These are phyloP conservation scores for Sugiyamaella marilandica DNA, from an alignment of 805 yeast genomes.

Conservation along the genomic window DNA sequence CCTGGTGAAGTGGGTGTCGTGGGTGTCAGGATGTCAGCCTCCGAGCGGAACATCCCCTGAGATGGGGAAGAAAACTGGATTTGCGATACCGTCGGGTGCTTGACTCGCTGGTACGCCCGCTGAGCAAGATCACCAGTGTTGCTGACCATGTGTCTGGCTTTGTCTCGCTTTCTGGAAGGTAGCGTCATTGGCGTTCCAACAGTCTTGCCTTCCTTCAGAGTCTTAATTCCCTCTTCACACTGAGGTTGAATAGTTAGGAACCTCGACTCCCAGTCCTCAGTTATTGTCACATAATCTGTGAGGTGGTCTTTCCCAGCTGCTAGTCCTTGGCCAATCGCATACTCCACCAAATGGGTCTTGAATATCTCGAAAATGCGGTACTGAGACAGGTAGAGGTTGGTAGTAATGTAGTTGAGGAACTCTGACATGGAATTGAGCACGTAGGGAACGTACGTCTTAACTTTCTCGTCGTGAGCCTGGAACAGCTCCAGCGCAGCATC, in stretches of 20 bases:
- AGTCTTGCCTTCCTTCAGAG: constrained; percentile 27
- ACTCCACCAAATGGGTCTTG: constrained; percentile 19
- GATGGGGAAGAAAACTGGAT: constrained; percentile 24
- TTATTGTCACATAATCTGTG: constrained; percentile 19
- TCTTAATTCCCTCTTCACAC: constrained; percentile 26
- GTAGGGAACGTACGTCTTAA: constrained; percentile 28
- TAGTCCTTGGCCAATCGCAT: constrained; percentile 25
- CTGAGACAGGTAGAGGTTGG: constrained; percentile 28
- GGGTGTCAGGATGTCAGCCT: constrained; percentile 22
- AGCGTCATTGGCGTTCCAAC: constrained; percentile 26
- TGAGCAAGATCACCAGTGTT: constrained; percentile 18
- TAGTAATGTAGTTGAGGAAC: constrained; percentile 29
- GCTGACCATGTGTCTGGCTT: constrained; percentile 34
- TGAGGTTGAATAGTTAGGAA: constrained; percentile 26
- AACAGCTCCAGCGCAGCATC: constrained; percentile 30
- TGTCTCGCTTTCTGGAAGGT: constrained; percentile 17
- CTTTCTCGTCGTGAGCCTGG: constrained; percentile 28
- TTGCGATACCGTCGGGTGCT: constrained; percentile 16
- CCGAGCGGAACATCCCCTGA: constrained; percentile 27
- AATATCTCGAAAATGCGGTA: constrained; percentile 24
- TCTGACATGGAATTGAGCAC: constrained; percentile 28
- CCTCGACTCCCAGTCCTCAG: constrained; percentile 28
- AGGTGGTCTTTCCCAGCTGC: constrained; percentile 6
- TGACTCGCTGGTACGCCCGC: constrained; percentile 14
- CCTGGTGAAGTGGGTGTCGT: constrained; percentile 7